phyloP scores from a whole-genome alignment of 2,329 filamentous ascomycete species.

The Pseudopyrenochaeta lycopersici region DNA sequence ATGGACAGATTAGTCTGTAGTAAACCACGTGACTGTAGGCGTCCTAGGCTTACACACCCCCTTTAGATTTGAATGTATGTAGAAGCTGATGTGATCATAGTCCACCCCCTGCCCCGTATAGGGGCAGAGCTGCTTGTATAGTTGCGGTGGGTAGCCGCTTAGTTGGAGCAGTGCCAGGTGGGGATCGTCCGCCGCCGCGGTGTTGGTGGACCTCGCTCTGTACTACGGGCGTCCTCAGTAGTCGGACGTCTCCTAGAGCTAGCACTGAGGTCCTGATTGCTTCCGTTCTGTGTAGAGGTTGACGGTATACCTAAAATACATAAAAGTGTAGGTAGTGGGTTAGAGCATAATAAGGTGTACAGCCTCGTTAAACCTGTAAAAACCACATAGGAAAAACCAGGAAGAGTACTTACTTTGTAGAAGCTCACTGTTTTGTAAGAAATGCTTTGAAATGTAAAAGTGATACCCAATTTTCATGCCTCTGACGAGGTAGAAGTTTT shows the following conservation, averaged over 20 bases:
- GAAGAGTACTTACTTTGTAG: conserved; percentile 5
- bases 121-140: conserved; percentile 3
- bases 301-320: background rate
- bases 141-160: background rate
- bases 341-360: background rate
- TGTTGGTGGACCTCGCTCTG: conserved; percentile 3
- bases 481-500: conserved; percentile 2
- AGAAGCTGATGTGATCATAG: conserved; percentile 4
- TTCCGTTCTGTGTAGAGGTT: conserved; percentile 8
- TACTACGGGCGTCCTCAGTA: conserved; percentile 2
- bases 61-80: background rate
- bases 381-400: conserved; percentile 2
- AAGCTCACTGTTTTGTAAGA: background rate
- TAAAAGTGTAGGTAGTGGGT: background rate
- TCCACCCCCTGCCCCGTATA: background rate
- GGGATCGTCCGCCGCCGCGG: background rate
- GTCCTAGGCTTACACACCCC: background rate
- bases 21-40: background rate
- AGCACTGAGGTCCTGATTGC: conserved; percentile 4
- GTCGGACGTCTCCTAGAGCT: background rate
- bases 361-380: background rate
- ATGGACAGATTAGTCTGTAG: background rate
- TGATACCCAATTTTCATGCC: conserved; percentile 1
- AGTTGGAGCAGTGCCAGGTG: conserved; percentile 4
- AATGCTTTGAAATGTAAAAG: conserved; percentile 3